Evolutionary conservation across 139 green algal species (phyloP).

Genomic region (Microglena sp.): DNA sequence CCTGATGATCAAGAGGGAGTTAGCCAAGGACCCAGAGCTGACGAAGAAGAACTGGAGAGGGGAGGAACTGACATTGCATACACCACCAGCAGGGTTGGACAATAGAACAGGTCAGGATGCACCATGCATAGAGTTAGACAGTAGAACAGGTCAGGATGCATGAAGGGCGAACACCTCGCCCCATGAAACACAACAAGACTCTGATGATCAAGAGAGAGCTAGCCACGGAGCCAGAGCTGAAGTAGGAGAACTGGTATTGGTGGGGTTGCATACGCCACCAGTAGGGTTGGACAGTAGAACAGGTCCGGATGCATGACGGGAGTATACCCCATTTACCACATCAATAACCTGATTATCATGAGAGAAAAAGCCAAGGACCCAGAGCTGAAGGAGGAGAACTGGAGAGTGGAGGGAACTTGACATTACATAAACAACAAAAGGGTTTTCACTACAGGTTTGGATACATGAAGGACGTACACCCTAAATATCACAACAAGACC

Average conservation of each 20-base stretch:
- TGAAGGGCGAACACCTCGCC: too few relatives aligned
- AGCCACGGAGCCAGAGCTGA: conserved; percentile 83
- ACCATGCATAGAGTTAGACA: too few relatives aligned
- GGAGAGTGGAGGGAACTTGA: conserved; percentile 55
- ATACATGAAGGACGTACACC: too few relatives aligned
- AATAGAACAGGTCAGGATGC: too few relatives aligned
- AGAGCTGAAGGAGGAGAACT: conserved; percentile 78
- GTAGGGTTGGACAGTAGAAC: too few relatives aligned
- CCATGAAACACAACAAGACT: too few relatives aligned
- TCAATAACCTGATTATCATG: conserved; percentile 91
- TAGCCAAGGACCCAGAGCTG: conserved; percentile 81
- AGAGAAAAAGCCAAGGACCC: conserved; percentile 93
- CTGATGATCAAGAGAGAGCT: conserved; percentile 99
- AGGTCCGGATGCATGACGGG: too few relatives aligned
- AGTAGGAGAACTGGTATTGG: conserved; percentile 88
- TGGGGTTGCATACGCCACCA: conserved; percentile 3
- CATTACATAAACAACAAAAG: background rate
- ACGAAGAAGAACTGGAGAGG: too few relatives aligned
- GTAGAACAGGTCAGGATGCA: too few relatives aligned
- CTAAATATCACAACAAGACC: conserved; percentile 23
- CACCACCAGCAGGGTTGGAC: too few relatives aligned
- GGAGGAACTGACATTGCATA: conserved; percentile 88
- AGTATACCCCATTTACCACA: too few relatives aligned
- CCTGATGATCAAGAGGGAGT: conserved; percentile 97
- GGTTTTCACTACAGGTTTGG: too few relatives aligned